A percentile compares a stretch with the other conserved stretches of the same genome.
These are phyloP conservation scores for Eucalyptus victrix DNA, from an alignment of 345 rosid genomes.

Conservation along the genomic window DNA sequence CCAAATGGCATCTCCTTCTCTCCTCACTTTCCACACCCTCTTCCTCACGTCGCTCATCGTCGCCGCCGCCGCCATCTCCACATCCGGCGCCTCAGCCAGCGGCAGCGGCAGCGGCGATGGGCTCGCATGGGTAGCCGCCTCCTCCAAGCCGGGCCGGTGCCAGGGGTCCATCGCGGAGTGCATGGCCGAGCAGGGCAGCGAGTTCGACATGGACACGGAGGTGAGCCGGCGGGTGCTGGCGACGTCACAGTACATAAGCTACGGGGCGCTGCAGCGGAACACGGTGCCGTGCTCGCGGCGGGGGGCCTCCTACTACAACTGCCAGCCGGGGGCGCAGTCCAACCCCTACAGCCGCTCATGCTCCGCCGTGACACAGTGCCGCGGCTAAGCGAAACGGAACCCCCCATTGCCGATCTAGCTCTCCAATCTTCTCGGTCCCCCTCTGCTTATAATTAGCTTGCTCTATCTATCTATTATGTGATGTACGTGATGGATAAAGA, in stretches of 20 bases:
- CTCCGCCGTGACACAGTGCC: conserved; percentile 60
- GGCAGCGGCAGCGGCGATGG: not conserved
- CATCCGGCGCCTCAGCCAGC: not conserved
- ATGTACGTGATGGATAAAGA: not conserved
- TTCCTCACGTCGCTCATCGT: conserved; percentile 4
- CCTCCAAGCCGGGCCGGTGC: conserved; percentile 8
- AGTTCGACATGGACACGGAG: conserved; percentile 55
- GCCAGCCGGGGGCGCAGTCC: conserved; percentile 43
- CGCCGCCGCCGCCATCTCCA: conserved; percentile 5
- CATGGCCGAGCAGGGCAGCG: conserved; percentile 20
- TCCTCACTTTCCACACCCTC: not conserved
- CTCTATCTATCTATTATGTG: not conserved
- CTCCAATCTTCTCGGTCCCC: too few species aligned
- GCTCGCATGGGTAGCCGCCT: conserved; percentile 23
- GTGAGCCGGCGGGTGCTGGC: conserved; percentile 62
- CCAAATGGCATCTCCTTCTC: conserved; percentile 25
- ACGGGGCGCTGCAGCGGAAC: conserved; percentile 54
- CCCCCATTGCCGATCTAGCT: not conserved
- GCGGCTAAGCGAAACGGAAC: conserved; percentile 13
- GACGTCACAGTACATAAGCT: conserved; percentile 62
- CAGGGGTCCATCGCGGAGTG: conserved; percentile 58
- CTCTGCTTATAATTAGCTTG: not conserved
- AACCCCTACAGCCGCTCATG: conserved; percentile 83
- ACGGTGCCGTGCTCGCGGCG: conserved; percentile 67
- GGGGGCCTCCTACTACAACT: conserved; percentile 90